These are phyloP conservation scores for Puccinia hordei DNA, from an alignment of 1,284 basidiomycete genomes.

Conservation along the genomic window DNA sequence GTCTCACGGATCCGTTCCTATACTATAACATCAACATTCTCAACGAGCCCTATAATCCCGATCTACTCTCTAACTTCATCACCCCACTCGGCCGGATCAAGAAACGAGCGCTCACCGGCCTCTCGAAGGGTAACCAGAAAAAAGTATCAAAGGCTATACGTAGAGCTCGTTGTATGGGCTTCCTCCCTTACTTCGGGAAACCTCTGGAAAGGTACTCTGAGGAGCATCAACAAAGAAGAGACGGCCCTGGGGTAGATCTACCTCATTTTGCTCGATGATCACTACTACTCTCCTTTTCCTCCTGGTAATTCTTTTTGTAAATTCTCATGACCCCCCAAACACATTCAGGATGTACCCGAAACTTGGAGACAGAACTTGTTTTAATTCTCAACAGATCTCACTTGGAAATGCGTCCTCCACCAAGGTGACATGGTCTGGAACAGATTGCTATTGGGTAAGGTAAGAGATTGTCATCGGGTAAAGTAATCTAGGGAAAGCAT, in stretches of 20 bases:
- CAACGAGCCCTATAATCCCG: constrained; percentile 68
- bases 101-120: constrained; percentile 69
- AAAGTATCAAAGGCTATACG: constrained; percentile 82
- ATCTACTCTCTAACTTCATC: constrained; percentile 70
- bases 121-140: constrained; percentile 81
- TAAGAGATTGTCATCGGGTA: too few species aligned
- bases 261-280: constrained; percentile 43
- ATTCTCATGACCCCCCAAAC: background rate
- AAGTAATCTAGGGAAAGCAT: too few species aligned
- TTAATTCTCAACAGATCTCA: too few species aligned
- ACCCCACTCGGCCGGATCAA: constrained; percentile 84
- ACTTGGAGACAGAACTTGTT: too few species aligned
- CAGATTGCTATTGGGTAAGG: too few species aligned
- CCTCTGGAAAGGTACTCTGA: constrained; percentile 33
- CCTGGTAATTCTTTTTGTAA: background rate
- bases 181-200: constrained; percentile 66
- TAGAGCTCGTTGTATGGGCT: constrained; percentile 87
- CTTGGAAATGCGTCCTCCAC: too few species aligned
- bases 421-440: too few species aligned
- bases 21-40: constrained; percentile 59
- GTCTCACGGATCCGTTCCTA: constrained; percentile 64
- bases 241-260: constrained; percentile 48
- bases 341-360: too few species aligned
- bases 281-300: too few species aligned
- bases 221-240: constrained; percentile 37